phyloP scores from a whole-genome alignment of 164 flowering plant species.

The Umbellularia californica region DNA sequence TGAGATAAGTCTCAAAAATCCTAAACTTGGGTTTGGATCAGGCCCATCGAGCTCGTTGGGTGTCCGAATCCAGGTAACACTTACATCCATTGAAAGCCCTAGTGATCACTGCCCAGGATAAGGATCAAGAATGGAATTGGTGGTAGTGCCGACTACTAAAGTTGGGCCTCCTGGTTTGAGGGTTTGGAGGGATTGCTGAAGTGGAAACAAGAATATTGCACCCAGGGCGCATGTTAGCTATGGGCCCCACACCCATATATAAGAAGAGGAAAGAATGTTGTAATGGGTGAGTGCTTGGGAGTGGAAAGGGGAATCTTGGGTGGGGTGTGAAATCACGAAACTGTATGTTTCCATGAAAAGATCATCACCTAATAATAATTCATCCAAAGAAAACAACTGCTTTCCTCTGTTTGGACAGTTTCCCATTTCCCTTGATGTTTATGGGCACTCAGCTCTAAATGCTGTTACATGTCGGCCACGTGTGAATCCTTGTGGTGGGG shows the following conservation, averaged over 20 bases:
- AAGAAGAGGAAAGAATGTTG: not conserved
- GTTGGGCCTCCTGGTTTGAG: not conserved
- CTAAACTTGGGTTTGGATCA: too few species aligned
- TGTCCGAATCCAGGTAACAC: not conserved
- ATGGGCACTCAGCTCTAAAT: too few species aligned
- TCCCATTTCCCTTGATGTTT: too few species aligned
- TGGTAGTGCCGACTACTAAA: not conserved
- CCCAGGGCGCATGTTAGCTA: conserved; percentile 2
- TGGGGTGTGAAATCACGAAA: conserved; percentile 1
- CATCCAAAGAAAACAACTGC: not conserved
- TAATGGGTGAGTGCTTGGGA: not conserved
- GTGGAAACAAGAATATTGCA: not conserved
- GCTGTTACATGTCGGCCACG: not conserved
- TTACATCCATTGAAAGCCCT: not conserved
- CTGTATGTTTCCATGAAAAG: not conserved
- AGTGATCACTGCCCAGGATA: not conserved
- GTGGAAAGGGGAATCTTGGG: conserved; percentile 3
- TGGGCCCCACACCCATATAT: not conserved
- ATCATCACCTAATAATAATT: not conserved
- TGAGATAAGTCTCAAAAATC: too few species aligned
- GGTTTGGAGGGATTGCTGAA: not conserved
- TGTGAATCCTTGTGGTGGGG: not conserved
- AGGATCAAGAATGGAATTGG: not conserved
- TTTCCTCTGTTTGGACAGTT: too few species aligned
- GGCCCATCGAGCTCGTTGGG: too few species aligned